phyloP scores from a whole-genome alignment of 2,329 filamentous ascomycete genomes.

The Tricladium varicosporioides region DNA sequence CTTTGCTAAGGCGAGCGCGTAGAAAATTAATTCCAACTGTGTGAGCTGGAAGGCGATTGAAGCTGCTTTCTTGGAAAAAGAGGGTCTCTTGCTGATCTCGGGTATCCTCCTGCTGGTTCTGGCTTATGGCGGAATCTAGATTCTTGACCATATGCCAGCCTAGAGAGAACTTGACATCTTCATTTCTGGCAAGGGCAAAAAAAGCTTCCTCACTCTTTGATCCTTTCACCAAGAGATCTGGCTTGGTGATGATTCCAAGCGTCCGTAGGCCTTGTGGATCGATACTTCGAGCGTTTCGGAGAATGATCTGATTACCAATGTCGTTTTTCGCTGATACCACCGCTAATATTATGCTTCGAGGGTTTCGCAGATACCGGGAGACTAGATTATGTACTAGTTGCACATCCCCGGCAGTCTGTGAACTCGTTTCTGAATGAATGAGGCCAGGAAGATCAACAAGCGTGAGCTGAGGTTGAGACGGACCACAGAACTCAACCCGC shows the following conservation, averaged over 20 bases:
- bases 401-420: slow-evolving; percentile 43
- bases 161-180: slow-evolving; percentile 44
- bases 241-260: slow-evolving; percentile 52
- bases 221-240: slow-evolving; percentile 42
- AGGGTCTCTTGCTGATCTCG: background rate
- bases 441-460: slow-evolving; percentile 58
- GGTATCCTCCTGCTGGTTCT: background rate
- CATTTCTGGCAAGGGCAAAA: slow-evolving; percentile 42
- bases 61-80: slow-evolving; percentile 20
- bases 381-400: slow-evolving; percentile 34
- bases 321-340: slow-evolving; percentile 44
- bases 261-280: slow-evolving; percentile 30
- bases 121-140: slow-evolving; percentile 31
- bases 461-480: slow-evolving; percentile 48
- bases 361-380: slow-evolving; percentile 50
- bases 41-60: slow-evolving; percentile 42
- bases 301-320: slow-evolving; percentile 25
- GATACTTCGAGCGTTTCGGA: slow-evolving; percentile 25
- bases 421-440: slow-evolving; percentile 33
- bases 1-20: slow-evolving; percentile 51
- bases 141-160: slow-evolving; percentile 52
- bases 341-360: slow-evolving; percentile 52
- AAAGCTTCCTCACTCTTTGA: slow-evolving; percentile 39
- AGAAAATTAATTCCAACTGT: slow-evolving; percentile 44
- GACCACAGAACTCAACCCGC: slow-evolving; percentile 13